Conservation (phyloP, 257 asterid genomes). For the Primulina tabacum region DNA sequence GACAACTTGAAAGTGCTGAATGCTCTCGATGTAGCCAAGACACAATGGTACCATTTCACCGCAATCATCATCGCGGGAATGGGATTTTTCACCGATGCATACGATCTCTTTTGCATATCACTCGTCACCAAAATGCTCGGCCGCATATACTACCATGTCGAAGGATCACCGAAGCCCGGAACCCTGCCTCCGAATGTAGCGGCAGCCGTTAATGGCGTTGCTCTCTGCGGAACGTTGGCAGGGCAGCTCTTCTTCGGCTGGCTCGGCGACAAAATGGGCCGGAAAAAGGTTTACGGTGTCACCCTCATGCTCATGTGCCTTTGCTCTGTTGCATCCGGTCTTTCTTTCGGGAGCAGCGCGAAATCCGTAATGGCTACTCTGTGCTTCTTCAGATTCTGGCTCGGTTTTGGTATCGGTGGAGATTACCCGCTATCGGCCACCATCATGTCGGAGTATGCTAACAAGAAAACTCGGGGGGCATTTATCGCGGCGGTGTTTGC, state of each 20-base stretch:
- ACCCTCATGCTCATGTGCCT: slow-evolving; percentile 32
- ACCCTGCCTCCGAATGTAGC: slow-evolving; percentile 32
- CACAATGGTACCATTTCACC: slow-evolving; percentile 57
- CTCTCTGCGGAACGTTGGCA: slow-evolving; percentile 31
- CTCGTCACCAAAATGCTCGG: slow-evolving; percentile 53
- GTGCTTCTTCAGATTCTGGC: slow-evolving; percentile 38
- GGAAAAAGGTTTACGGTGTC: slow-evolving; percentile 30
- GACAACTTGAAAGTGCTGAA: slow-evolving; percentile 37
- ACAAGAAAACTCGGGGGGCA: slow-evolving; percentile 33
- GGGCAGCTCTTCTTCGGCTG: slow-evolving; percentile 40
- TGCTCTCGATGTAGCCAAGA: slow-evolving; percentile 46
- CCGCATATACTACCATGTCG: slow-evolving; percentile 27
- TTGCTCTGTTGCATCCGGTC: slow-evolving; percentile 33
- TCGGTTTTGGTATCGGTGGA: slow-evolving; percentile 38
- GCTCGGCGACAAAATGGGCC: slow-evolving; percentile 33
- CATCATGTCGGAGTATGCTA: slow-evolving; percentile 36
- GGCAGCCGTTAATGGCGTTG: slow-evolving; percentile 34
- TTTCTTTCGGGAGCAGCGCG: slow-evolving; percentile 29
- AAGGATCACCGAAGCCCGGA: slow-evolving; percentile 30
- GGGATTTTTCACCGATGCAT: slow-evolving; percentile 59
- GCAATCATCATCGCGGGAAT: slow-evolving; percentile 51
- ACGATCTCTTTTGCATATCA: slow-evolving; percentile 51
- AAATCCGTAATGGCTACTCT: slow-evolving; percentile 29
- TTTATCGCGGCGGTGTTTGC: slow-evolving; percentile 35
- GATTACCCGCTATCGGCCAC: slow-evolving; percentile 35